Conservation (phyloP, 2,329 filamentous ascomycete genomes). For the Fusarium xylarioides region DNA sequence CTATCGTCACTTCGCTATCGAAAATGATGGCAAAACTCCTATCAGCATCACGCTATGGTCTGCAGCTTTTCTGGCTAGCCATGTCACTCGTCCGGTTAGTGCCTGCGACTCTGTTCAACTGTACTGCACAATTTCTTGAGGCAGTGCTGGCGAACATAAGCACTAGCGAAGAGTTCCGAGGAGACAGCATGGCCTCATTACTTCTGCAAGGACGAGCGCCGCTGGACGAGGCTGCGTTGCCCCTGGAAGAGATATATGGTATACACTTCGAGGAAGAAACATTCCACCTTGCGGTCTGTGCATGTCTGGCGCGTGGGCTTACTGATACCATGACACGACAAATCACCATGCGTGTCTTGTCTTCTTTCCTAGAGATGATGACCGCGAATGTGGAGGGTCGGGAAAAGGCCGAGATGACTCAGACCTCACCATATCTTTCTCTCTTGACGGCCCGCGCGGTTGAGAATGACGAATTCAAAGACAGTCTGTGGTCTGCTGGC, state of each 20-base stretch:
- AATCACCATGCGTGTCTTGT: conserved; percentile 67
- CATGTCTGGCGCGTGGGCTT: conserved; percentile 70
- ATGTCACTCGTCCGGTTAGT: conserved; percentile 73
- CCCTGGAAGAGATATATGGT: conserved; percentile 71
- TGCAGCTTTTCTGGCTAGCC: conserved; percentile 76
- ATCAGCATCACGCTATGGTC: conserved; percentile 71
- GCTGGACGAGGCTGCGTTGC: conserved; percentile 69
- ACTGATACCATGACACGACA: conserved; percentile 69
- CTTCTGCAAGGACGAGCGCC: conserved; percentile 68
- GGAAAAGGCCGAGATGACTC: conserved; percentile 25
- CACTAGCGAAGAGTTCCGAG: conserved; percentile 66
- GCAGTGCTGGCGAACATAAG: conserved; percentile 72
- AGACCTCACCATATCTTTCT: conserved; percentile 66
- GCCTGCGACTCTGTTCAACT: conserved; percentile 70
- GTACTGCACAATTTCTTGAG: conserved; percentile 71
- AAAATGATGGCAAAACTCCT: conserved; percentile 77
- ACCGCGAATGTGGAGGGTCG: conserved; percentile 35
- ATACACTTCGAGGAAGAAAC: conserved; percentile 71
- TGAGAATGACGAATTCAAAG: conserved; percentile 67
- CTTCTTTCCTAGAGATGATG: conserved; percentile 63
- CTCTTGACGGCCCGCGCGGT: conserved; percentile 67
- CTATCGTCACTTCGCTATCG: conserved; percentile 72
- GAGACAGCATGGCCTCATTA: conserved; percentile 66
- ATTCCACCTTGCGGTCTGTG: conserved; percentile 74
- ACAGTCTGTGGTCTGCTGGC: conserved; percentile 69